phyloP scores from a whole-genome alignment of 164 flowering plant species.

The Hamamelis virginiana region DNA sequence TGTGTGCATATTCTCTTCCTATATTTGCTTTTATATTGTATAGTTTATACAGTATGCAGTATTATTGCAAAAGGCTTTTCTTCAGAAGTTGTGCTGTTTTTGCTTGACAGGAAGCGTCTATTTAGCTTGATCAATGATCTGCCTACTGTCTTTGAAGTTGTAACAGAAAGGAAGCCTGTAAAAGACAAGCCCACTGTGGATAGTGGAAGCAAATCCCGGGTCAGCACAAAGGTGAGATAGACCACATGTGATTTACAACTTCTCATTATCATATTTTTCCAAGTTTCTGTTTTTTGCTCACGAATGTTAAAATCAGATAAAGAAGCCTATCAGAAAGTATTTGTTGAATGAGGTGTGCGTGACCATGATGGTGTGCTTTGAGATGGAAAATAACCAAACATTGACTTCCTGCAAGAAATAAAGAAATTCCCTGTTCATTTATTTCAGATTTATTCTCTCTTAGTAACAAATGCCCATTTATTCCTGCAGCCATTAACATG shows the following conservation, averaged over 20 bases:
- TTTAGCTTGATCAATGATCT: constrained; percentile 83
- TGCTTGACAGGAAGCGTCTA: constrained; percentile 65
- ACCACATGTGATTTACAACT: background rate
- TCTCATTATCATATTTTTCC: constrained; percentile 1
- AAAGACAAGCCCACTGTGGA: constrained; percentile 73
- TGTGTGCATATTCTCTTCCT: background rate
- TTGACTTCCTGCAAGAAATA: background rate
- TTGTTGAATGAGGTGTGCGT: background rate
- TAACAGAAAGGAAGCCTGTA: constrained; percentile 68
- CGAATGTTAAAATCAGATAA: background rate
- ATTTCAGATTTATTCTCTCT: background rate
- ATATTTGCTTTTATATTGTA: background rate
- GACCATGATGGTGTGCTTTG: background rate
- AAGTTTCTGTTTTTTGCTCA: background rate
- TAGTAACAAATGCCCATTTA: background rate
- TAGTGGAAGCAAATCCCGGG: constrained; percentile 74
- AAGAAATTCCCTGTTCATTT: too few relatives aligned
- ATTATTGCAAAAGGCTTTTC: background rate
- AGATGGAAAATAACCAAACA: background rate
- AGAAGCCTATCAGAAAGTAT: background rate
- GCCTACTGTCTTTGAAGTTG: constrained; percentile 87
- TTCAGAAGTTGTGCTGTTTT: background rate
- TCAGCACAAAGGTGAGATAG: constrained; percentile 58
- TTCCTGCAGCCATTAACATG: background rate
- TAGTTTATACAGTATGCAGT: background rate